Base-by-base conservation (phyloP, 2,329 filamentous ascomycete species). In the Lanzia echinophila region DNA sequence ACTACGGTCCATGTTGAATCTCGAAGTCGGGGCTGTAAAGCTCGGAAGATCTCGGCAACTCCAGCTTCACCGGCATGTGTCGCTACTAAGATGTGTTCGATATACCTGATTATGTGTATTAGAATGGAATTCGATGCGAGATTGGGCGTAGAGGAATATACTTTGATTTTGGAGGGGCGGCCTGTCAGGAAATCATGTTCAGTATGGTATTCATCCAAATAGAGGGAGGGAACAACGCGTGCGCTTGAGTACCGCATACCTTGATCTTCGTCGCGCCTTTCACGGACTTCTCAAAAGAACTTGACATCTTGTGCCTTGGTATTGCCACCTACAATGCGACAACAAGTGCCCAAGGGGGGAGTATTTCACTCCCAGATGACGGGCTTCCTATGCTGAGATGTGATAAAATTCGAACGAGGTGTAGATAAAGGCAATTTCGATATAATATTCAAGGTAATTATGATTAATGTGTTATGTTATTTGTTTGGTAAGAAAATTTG, bases 1-100 rank as follows among this genome's bases (percentile, higher is more conserved):
- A 96, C 92, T 55, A 97, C 90, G n/a, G 94, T 99, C 94, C 94
- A 99, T 77, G 94, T 96, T 62, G 92, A 92, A 70, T 99, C 94
- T 69, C 90, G 86, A 62, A 99, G 73, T 50, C 94, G 84, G 69
- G 90, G 83, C 68, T 95, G 90, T 52, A 99, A 77, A 41, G 90
- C 89, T 57, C 94, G 86, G 71, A 99, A 97, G 67, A 99, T 88
- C 74, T 99, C 94, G 56, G 86, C 92, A 56, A 99, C 90, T 62
- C 92, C 94, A 51, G 89, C 88, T 73, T 99, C 94, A 63, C 91
- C 94, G 20, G 90, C 87, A 73, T 96, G 90, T 36, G 94, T 99
- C 59, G 94, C 92, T 62, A 96, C 81, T 54, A 99, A 81, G 68
- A 99, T 96, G 69, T 96, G 90, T 72, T 99, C 94, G 75, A 99